These are phyloP conservation scores for Casuarina cunninghamiana DNA, from an alignment of 306 rosid genomes.

Conservation along the genomic window DNA sequence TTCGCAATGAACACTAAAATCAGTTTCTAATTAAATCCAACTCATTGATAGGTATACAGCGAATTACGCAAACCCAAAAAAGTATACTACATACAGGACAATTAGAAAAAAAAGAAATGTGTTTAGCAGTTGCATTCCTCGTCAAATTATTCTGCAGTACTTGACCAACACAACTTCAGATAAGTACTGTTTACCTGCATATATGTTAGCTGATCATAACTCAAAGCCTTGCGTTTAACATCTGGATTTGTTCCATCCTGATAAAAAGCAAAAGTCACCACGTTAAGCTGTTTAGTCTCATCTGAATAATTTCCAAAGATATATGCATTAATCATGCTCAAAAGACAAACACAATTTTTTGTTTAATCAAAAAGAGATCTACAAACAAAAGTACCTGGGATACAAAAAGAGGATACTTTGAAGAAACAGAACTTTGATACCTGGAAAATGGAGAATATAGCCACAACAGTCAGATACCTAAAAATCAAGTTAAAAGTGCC, in stretches of 20 bases:
- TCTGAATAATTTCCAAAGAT: constrained; percentile 27
- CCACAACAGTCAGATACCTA: constrained; percentile 25
- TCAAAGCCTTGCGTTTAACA: constrained; percentile 77
- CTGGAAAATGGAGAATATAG: constrained; percentile 46
- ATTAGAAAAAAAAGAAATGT: neutral
- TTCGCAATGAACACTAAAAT: neutral
- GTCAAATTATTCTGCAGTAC: neutral
- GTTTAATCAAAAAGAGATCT: constrained; percentile 22
- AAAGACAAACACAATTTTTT: constrained; percentile 21
- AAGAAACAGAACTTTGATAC: constrained; percentile 70
- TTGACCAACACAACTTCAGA: neutral
- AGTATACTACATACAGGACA: neutral
- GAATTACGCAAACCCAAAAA: too few species aligned
- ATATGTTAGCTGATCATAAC: constrained; percentile 74
- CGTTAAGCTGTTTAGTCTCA: constrained; percentile 17
- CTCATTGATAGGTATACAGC: too few species aligned
- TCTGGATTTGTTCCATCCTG: constrained; percentile 81
- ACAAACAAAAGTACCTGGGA: constrained; percentile 72
- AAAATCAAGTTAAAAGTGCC: constrained; percentile 14
- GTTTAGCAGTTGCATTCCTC: too few species aligned
- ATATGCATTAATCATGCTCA: constrained; percentile 11
- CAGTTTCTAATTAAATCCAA: neutral
- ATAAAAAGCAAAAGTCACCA: constrained; percentile 21
- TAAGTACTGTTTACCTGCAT: constrained; percentile 61
- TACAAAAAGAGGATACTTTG: constrained; percentile 82